Conservation (phyloP, 2,329 filamentous ascomycete genomes). For the Didymella sp. region DNA sequence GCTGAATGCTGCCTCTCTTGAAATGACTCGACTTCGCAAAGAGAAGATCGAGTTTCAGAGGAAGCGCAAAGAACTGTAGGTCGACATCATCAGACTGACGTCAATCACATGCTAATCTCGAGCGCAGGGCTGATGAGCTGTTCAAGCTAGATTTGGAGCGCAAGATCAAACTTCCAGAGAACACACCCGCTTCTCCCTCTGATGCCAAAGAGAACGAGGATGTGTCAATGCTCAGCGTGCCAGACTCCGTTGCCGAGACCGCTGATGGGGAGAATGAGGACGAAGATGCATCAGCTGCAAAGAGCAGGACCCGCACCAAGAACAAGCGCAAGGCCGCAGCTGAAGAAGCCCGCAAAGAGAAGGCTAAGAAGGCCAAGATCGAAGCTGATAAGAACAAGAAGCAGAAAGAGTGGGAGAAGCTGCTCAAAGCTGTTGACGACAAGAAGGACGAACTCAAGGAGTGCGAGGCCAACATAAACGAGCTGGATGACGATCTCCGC, state of each 20-base stretch:
- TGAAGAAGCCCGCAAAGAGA: constrained; percentile 65
- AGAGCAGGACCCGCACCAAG: constrained; percentile 67
- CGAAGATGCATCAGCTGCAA: constrained; percentile 60
- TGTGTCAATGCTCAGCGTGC: constrained; percentile 59
- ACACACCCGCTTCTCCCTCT: constrained; percentile 67
- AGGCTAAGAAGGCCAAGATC: constrained; percentile 68
- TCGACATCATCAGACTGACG: constrained; percentile 21
- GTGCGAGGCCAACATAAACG: constrained; percentile 83
- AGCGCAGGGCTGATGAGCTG: constrained; percentile 71
- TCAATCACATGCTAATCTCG: constrained; percentile 14
- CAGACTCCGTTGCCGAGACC: constrained; percentile 70
- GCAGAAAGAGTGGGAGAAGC: constrained; percentile 85
- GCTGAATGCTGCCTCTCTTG: constrained; percentile 89
- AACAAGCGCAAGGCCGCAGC: constrained; percentile 77
- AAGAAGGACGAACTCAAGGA: constrained; percentile 80
- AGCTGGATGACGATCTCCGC: constrained; percentile 88
- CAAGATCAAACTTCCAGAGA: constrained; percentile 76
- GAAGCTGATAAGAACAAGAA: constrained; percentile 70
- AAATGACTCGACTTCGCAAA: constrained; percentile 94
- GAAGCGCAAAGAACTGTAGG: constrained; percentile 69
- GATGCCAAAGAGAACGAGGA: constrained; percentile 62
- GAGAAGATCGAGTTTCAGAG: constrained; percentile 94
- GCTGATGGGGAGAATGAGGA: constrained; percentile 72
- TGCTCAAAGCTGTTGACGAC: constrained; percentile 87
- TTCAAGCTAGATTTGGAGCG: constrained; percentile 74